Evolutionary conservation across 768 basidiomycete species (phyloP).

Genomic region (Suillus discolor): DNA sequence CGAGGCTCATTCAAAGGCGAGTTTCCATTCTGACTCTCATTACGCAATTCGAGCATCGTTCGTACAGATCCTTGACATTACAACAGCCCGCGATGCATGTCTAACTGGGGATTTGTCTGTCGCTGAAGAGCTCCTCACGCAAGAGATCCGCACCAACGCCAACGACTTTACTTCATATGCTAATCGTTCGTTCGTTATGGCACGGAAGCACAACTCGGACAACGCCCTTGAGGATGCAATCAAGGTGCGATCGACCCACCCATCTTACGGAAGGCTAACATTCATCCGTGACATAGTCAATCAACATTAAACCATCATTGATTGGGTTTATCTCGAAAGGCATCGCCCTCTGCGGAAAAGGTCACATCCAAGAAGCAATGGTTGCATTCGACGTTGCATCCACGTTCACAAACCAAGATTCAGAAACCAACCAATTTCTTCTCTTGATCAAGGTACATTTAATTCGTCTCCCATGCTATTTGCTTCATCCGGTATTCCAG

Average conservation of each 20-base stretch:
- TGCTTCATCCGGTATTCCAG: neutral
- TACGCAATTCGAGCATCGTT: neutral
- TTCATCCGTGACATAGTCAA: neutral
- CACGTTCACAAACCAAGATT: neutral
- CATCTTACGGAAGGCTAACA: neutral
- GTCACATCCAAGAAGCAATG: neutral
- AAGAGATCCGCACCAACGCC: neutral
- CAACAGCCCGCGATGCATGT: neutral
- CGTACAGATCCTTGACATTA: neutral
- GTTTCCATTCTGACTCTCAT: neutral
- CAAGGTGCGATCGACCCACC: neutral
- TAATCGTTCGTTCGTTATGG: neutral
- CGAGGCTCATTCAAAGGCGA: neutral
- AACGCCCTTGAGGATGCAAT: neutral
- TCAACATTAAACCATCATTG: neutral
- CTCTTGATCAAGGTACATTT: neutral
- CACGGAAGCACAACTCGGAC: neutral
- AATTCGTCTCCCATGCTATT: neutral
- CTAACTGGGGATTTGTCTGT: neutral
- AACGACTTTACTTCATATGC: neutral
- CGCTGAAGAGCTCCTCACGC: neutral
- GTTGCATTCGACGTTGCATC: neutral
- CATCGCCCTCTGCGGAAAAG: neutral
- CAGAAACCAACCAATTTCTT: neutral
- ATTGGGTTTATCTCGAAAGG: neutral